Evolutionary conservation across 148 eudicot genomes (phyloP).

Genomic region (Salicornia ramosissima): DNA sequence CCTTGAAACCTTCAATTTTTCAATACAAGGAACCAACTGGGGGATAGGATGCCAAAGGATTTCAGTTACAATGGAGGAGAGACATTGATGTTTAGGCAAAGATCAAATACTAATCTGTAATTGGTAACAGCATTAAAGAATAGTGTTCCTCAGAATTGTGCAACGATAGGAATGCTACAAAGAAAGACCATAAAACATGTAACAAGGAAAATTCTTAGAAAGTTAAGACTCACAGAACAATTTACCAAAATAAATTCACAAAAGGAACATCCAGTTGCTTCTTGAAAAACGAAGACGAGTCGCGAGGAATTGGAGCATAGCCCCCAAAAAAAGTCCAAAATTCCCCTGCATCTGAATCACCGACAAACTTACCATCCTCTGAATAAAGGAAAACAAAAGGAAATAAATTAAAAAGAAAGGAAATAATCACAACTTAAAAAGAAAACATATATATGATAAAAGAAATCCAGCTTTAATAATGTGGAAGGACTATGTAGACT

Average conservation of each 20-base stretch:
- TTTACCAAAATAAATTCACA: slow-evolving; percentile 10
- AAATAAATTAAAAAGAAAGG: background rate
- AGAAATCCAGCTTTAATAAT: background rate
- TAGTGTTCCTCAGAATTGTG: background rate
- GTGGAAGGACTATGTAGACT: background rate
- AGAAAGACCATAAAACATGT: background rate
- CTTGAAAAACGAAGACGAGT: slow-evolving; percentile 31
- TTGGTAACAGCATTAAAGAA: background rate
- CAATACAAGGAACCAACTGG: background rate
- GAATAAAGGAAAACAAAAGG: slow-evolving; percentile 5
- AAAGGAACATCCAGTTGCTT: slow-evolving; percentile 18
- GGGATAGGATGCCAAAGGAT: background rate
- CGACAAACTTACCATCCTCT: slow-evolving; percentile 82
- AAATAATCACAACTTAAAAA: background rate
- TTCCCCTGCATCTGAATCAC: slow-evolving; percentile 74
- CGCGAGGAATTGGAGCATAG: slow-evolving; percentile 76
- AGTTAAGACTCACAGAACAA: background rate
- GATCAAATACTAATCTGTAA: background rate
- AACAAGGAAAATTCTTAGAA: background rate
- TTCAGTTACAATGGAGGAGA: background rate
- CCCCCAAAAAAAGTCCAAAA: slow-evolving; percentile 86
- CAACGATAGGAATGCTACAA: background rate
- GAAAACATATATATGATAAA: slow-evolving; percentile 3
- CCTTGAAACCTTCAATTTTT: background rate
- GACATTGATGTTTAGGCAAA: background rate